These are phyloP conservation scores for Helichrysum umbraculigerum DNA, from an alignment of 129 eudicot genomes.

Conservation along the genomic window DNA sequence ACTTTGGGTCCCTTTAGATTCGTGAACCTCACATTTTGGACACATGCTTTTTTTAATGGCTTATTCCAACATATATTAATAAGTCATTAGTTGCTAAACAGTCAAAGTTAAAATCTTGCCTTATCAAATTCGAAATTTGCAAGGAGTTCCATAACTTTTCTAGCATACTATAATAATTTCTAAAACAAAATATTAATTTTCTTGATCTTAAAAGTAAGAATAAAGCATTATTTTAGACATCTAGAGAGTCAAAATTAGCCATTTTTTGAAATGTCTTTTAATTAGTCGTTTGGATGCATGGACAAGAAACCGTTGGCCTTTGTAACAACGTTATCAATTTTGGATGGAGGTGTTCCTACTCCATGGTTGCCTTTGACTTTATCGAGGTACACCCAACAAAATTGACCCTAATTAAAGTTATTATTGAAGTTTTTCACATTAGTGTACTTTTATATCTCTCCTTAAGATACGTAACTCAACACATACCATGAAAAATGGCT, in stretches of 20 bases:
- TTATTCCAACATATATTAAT: no score
- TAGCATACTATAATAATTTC: no score
- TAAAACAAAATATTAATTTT: no score
- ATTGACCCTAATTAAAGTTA: not conserved
- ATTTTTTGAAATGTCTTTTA: not conserved
- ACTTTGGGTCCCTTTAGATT: not conserved
- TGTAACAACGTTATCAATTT: not conserved
- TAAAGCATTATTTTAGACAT: not conserved
- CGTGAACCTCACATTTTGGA: not conserved
- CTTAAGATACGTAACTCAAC: no score
- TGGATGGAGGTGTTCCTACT: not conserved
- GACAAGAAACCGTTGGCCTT: constrained; percentile 5
- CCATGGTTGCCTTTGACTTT: constrained; percentile 15
- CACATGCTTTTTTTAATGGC: not conserved
- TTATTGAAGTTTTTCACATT: no score
- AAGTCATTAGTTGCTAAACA: not conserved
- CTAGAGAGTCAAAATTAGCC: constrained; percentile 18
- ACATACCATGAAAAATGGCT: no score
- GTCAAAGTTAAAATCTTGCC: not conserved
- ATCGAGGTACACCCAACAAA: constrained; percentile 4
- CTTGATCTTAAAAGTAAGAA: no score
- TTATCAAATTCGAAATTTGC: not conserved
- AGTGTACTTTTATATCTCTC: no score
- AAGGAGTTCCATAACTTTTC: no score
- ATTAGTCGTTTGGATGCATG: constrained; percentile 1